These are phyloP conservation scores for Tardiomyces digboiensis DNA, from an alignment of 1,139 yeast genomes.

Conservation along the genomic window DNA sequence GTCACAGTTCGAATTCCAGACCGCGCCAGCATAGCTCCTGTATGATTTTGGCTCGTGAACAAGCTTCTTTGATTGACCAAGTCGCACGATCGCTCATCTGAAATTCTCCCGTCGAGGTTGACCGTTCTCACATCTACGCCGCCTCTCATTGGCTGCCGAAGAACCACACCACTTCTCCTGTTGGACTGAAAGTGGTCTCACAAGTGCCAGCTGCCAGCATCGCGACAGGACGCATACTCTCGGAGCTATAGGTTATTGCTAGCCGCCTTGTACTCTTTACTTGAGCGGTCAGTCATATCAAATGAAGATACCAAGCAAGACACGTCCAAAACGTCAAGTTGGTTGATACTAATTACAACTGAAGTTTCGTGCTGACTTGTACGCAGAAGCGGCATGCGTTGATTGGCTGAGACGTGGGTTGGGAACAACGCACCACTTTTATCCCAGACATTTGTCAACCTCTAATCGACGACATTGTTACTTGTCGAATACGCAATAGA, in stretches of 20 bases:
- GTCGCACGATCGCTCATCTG: background rate
- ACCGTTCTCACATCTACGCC: constrained; percentile 1
- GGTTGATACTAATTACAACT: too few species aligned
- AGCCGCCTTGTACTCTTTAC: too few species aligned
- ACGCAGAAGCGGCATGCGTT: too few species aligned
- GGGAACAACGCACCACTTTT: background rate
- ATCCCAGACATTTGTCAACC: constrained; percentile 2
- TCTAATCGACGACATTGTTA: too few species aligned
- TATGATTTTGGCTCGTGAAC: background rate
- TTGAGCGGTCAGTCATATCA: too few species aligned
- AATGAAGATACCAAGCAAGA: too few species aligned
- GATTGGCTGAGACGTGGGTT: constrained; percentile 9
- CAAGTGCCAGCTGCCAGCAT: background rate
- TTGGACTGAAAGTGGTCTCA: background rate
- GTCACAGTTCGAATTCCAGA: constrained; percentile 9
- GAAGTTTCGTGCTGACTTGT: too few species aligned
- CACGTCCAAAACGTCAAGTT: too few species aligned
- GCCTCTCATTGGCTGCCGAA: background rate
- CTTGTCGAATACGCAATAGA: too few species aligned
- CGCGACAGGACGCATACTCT: background rate
- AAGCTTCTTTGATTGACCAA: background rate
- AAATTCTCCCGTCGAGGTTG: background rate
- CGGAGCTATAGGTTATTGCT: too few species aligned
- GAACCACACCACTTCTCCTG: background rate
- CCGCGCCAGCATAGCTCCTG: background rate